These are phyloP conservation scores for Colletotrichum sp. DNA, from an alignment of 2,329 filamentous ascomycete species.

Conservation along the genomic window DNA sequence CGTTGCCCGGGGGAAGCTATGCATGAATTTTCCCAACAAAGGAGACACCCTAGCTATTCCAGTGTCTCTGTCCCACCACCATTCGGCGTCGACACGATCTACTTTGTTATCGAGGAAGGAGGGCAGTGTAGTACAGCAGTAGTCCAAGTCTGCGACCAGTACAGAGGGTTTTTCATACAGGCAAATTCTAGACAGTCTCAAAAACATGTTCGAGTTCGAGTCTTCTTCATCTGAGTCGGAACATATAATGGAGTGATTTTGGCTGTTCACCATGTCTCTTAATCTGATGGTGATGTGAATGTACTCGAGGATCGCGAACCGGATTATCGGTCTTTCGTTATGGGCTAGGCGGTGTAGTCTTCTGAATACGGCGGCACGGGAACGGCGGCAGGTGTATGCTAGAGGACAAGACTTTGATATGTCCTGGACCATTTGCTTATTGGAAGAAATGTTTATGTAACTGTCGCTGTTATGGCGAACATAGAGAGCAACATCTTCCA, in stretches of 20 bases:
- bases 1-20: background rate
- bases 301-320: background rate
- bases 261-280: background rate
- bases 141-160: background rate
- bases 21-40: background rate
- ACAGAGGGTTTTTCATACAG: fast-evolving
- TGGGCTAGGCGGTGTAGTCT: background rate
- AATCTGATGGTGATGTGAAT: background rate
- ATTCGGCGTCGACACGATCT: background rate
- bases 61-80: background rate
- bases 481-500: no score
- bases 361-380: background rate
- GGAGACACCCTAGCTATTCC: background rate
- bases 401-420: background rate
- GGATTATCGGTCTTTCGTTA: no score
- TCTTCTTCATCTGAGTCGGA: no score
- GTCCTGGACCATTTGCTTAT: background rate
- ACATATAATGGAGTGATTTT: fast-evolving
- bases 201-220: background rate
- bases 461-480: no score
- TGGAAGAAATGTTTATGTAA: no score
- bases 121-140: background rate
- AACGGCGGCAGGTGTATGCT: background rate
- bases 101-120: fast-evolving
- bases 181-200: background rate